Base-by-base conservation (phyloP, 2,329 filamentous ascomycete genomes). In the Monilinia aucupariae region DNA sequence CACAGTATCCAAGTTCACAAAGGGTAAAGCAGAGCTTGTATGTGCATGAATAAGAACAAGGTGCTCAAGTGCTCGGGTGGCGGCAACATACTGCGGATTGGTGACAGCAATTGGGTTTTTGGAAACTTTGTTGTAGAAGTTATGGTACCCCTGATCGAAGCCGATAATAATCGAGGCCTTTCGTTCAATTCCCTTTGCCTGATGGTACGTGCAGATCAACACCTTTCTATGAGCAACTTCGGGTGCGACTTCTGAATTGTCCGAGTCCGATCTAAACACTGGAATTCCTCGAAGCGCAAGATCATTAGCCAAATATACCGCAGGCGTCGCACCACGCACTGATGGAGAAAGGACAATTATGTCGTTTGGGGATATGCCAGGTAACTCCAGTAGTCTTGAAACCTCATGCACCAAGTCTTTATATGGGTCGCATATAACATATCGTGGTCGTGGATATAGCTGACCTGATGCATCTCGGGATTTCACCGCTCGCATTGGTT, bases 191-290 rank as follows among this genome's bases (percentile, higher is more conserved):
- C 59, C 59, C 9, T 61, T 61, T 4, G 59, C 59, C 20, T 61
- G 59, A 34, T 61, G 59, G 43, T 61, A 61, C 10, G 59, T 61
- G 2, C 48, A 61, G 2, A 61, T 53, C 48, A 61, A 43, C 13
- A 61, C 25, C 37, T 61, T 61, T 4, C 48, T 37, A n/a, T 27
- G 48, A 27, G 59, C 48, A 13, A 61, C 59, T 13, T 61, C 49
- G 15, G 48, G 59, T 0, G 59, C 59, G 17, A 61, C 53, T 7
- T 61, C 59, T 7, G 59, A 61, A 5, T 43, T 25, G 15, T 61
- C 59, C 8, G 59, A 61, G n/a, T 61, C 59, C 10, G 59, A 61
- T 53, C 59, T 61, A 39, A 61, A 61, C 12, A 61, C 59, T 1
- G 59, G 59, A 0, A 61, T 61, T 45, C 12, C 20, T 37, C 27